Base-by-base conservation (phyloP, 2,329 filamentous ascomycete genomes). In the Xylariaceae sp. region DNA sequence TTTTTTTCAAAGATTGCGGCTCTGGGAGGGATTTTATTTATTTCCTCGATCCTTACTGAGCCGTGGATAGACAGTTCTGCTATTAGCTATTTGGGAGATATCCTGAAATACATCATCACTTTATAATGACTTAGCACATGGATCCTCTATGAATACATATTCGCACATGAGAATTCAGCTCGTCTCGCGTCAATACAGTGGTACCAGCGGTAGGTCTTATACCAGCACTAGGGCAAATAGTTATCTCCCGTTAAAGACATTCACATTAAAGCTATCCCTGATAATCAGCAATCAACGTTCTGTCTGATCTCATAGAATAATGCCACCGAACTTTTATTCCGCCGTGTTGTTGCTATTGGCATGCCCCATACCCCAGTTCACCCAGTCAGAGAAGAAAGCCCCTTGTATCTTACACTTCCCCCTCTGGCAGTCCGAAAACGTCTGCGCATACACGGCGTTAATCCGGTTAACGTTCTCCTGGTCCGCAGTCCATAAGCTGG, bases 301-400 rank as follows among this genome's bases (percentile, higher is more conserved):
- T 47, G 7, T 26, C 19, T n/a, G 29, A 39, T 16, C 29, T n/a
- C 16, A 8, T 18, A 19, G 16, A 19, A 29, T 21, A 12, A 12
- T 22, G 19, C 5, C 7, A 15, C 9, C 21, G 13, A 13, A 18
- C 32, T 39, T 47, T 16, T 50, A 53, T 54, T 51, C 54, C 15
- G 30, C 48, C 22, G 42, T 43, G 37, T 45, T 55, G 44, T 6
- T 49, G 26, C 62, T 67, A 6, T 61, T 63, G 6, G 74, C 74
- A 63, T 76, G 72, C 52, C 75, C 78, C 67, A 79, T 76, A 65
- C 79, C 84, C 87, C 87, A 91, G 65, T 89, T 88, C 59, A 84
- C 77, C 85, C 86, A 90, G 57, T 89, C 86, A 2, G 76, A 76
- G 62, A 89, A 88, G 70, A 90, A 86, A 0, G 76, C 76, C 19